phyloP scores from a whole-genome alignment of 2,329 filamentous ascomycete genomes.

The Fusarium sp. region DNA sequence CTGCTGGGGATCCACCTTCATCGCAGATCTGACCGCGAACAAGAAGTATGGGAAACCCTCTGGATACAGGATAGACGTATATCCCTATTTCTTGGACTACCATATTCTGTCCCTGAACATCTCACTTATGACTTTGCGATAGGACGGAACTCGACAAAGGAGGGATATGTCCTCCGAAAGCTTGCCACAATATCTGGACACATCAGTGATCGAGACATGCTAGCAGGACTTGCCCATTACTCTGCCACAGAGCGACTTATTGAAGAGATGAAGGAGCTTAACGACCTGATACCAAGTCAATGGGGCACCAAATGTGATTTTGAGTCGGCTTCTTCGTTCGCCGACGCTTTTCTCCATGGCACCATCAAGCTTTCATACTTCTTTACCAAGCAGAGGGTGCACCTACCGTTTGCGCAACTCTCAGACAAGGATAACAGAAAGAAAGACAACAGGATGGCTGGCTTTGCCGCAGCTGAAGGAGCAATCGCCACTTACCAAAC shows the following conservation, averaged over 20 bases:
- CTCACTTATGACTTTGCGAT: neutral
- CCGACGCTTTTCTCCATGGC: constrained; percentile 42
- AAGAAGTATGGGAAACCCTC: constrained; percentile 57
- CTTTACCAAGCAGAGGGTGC: constrained; percentile 56
- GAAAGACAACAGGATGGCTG: constrained; percentile 54
- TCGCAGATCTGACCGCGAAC: constrained; percentile 48
- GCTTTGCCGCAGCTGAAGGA: constrained; percentile 58
- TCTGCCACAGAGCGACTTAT: constrained; percentile 2
- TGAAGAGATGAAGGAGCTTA: constrained; percentile 56
- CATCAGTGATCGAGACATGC: constrained; percentile 21
- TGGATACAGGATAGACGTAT: constrained; percentile 60
- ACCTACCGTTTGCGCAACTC: constrained; percentile 62
- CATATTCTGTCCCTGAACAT: constrained; percentile 18
- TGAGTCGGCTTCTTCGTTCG: constrained; percentile 6
- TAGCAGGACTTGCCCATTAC: constrained; percentile 6
- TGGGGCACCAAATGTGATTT: constrained; percentile 13
- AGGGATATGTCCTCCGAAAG: constrained; percentile 27
- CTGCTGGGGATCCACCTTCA: constrained; percentile 63
- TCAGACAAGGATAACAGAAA: constrained; percentile 52
- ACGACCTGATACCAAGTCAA: constrained; percentile 47
- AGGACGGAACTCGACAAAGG: neutral
- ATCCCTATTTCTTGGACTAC: constrained; percentile 30
- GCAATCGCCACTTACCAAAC: constrained; percentile 55
- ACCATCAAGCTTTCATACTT: constrained; percentile 57
- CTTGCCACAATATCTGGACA: constrained; percentile 22